Evolutionary conservation across 2,329 filamentous ascomycete species (phyloP).

Genomic region (Tolypocladium ovalisporum): DNA sequence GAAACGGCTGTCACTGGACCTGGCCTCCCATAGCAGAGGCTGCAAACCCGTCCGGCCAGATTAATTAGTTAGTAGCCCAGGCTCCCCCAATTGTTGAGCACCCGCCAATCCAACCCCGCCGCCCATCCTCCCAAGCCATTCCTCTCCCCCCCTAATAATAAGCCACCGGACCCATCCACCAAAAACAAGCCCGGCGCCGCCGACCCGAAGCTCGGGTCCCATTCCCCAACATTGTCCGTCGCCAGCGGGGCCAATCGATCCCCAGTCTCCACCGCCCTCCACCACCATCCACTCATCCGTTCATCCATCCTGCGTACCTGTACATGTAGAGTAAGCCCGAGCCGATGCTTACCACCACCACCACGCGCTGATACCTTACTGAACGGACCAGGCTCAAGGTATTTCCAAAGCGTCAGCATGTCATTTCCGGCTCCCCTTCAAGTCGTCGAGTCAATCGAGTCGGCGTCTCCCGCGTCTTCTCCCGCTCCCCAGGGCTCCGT

Average conservation of each 20-base stretch:
- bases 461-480: neutral
- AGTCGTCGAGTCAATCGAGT: neutral
- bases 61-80: too few species aligned
- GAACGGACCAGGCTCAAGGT: too few species aligned
- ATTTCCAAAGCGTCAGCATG: neutral
- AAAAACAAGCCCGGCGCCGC: neutral
- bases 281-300: neutral
- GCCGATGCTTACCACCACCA: neutral
- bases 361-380: too few species aligned
- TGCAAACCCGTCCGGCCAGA: neutral
- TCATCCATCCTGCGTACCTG: too few species aligned
- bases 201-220: neutral
- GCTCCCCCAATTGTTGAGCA: slow-evolving; percentile 9
- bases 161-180: neutral
- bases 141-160: too few species aligned
- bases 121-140: neutral
- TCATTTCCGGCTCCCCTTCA: neutral
- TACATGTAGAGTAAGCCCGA: neutral
- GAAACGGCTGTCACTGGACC: neutral
- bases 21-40: neutral
- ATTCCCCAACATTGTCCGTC: neutral
- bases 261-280: neutral
- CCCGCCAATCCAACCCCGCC: neutral
- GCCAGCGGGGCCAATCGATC: neutral
- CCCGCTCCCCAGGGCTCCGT: neutral